A percentile compares a stretch with the other conserved stretches of the same genome.
Conservation (phyloP, 139 green algal genomes). For the Chlorella sp. region DNA sequence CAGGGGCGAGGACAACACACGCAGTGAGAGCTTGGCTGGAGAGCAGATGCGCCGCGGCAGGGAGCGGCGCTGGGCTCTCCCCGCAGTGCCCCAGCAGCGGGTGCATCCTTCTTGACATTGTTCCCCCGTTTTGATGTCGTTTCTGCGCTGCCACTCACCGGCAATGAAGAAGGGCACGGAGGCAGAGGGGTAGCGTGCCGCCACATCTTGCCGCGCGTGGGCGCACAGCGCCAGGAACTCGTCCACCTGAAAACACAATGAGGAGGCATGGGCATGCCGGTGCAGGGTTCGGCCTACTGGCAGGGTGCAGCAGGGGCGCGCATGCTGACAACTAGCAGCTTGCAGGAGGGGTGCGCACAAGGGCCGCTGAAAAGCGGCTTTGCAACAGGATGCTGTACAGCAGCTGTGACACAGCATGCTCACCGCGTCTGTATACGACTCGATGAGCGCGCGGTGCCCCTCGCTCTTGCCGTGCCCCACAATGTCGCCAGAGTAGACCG, state of each 20-base stretch:
- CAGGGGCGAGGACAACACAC: too few relatives aligned
- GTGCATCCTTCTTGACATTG: too few relatives aligned
- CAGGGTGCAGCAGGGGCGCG: too few relatives aligned
- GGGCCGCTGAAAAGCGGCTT: not conserved
- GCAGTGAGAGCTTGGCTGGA: too few relatives aligned
- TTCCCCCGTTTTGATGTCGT: too few relatives aligned
- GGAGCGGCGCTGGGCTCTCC: too few relatives aligned
- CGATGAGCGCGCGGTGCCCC: slow-evolving; percentile 30
- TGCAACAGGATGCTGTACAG: not conserved
- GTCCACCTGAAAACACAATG: slow-evolving; percentile 43
- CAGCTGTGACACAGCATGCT: not conserved
- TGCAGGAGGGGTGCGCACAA: too few relatives aligned
- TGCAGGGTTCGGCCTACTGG: too few relatives aligned
- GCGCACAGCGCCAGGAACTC: slow-evolving; percentile 53
- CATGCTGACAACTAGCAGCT: too few relatives aligned
- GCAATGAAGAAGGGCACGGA: slow-evolving; percentile 54
- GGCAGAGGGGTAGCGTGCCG: not conserved
- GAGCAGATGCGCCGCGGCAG: too few relatives aligned
- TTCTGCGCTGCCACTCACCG: not conserved
- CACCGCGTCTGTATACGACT: not conserved
- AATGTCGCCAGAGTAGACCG: slow-evolving; percentile 50
- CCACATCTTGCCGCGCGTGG: not conserved
- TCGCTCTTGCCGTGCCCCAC: slow-evolving; percentile 49
- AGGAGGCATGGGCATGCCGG: not conserved
- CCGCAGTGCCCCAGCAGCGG: too few relatives aligned